These are phyloP conservation scores for Apiospora sp. DNA, from an alignment of 2,329 filamentous ascomycete species.

Conservation along the genomic window DNA sequence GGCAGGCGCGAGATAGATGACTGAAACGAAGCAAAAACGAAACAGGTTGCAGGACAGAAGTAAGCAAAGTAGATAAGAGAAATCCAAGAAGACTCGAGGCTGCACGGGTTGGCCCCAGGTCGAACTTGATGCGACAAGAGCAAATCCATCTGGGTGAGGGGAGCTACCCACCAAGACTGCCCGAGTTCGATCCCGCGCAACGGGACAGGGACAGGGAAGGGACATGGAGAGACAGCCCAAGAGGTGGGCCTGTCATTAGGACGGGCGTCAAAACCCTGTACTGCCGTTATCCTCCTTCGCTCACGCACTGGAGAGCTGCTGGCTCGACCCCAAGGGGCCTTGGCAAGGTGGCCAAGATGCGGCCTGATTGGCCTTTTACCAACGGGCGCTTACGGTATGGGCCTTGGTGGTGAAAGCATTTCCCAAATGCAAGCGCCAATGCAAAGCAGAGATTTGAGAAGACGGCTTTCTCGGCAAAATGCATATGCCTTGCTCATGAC, in stretches of 20 bases:
- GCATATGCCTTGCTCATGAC: not conserved
- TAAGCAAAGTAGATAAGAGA: constrained; percentile 2
- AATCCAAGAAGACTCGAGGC: not conserved
- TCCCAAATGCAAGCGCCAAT: constrained; percentile 22
- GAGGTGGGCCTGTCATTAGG: constrained; percentile 16
- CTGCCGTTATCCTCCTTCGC: not conserved
- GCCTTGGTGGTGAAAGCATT: not conserved
- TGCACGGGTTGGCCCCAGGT: not conserved
- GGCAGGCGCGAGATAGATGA: not conserved
- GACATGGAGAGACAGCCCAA: constrained; percentile 11
- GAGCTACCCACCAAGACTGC: not conserved
- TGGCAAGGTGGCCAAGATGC: constrained; percentile 4
- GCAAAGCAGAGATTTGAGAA: constrained; percentile 18
- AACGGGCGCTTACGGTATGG: constrained; percentile 17
- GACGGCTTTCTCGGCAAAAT: constrained; percentile 24
- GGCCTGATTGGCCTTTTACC: constrained; percentile 9
- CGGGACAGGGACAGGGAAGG: constrained; percentile 11
- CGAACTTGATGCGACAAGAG: constrained; percentile 6
- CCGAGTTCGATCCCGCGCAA: constrained; percentile 18
- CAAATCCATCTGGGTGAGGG: constrained; percentile 13
- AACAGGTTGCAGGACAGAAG: constrained; percentile 1
- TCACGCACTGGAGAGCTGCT: not conserved
- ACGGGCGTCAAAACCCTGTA: constrained; percentile 17
- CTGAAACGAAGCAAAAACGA: constrained; percentile 17
- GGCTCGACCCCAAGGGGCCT: constrained; percentile 4